Conservation (phyloP, 2,329 filamentous ascomycete species). For the Clonostachys rosea region DNA sequence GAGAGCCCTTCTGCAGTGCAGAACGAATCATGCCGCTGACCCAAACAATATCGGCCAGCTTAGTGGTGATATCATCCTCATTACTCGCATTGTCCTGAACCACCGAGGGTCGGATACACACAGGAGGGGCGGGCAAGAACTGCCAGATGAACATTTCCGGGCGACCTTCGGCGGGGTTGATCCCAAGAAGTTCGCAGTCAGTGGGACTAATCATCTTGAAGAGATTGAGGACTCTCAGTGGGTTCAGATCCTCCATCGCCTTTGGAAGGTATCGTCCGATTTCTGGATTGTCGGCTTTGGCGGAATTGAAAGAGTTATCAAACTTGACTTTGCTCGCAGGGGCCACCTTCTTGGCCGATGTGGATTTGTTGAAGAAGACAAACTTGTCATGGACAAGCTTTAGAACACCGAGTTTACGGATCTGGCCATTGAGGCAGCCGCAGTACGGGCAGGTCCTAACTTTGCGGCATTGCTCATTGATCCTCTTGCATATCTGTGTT, state of each 20-base stretch:
- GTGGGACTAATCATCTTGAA: slow-evolving; percentile 82
- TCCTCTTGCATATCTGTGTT: slow-evolving; percentile 78
- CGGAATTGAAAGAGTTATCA: slow-evolving; percentile 78
- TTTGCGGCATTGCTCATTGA: slow-evolving; percentile 88
- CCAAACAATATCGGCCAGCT: slow-evolving; percentile 93
- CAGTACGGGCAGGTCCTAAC: slow-evolving; percentile 79
- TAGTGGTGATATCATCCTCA: slow-evolving; percentile 94
- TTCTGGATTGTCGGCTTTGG: slow-evolving; percentile 73
- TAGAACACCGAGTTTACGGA: slow-evolving; percentile 86
- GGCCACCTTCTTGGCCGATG: slow-evolving; percentile 76
- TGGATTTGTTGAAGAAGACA: slow-evolving; percentile 81
- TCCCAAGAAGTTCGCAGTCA: slow-evolving; percentile 87
- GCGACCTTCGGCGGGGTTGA: slow-evolving; percentile 80
- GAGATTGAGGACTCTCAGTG: slow-evolving; percentile 80
- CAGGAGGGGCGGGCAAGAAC: slow-evolving; percentile 87
- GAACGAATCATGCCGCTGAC: slow-evolving; percentile 84
- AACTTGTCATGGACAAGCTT: slow-evolving; percentile 96
- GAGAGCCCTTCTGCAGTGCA: slow-evolving; percentile 76
- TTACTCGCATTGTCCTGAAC: slow-evolving; percentile 90
- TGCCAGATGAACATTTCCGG: slow-evolving; percentile 99
- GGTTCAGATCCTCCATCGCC: slow-evolving; percentile 91
- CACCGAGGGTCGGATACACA: slow-evolving; percentile 91
- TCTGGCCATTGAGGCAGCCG: slow-evolving; percentile 78
- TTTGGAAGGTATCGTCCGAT: slow-evolving; percentile 88
- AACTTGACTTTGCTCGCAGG: slow-evolving; percentile 81